These are phyloP conservation scores for Vicia villosa DNA, from an alignment of 306 rosid species.

Conservation along the genomic window DNA sequence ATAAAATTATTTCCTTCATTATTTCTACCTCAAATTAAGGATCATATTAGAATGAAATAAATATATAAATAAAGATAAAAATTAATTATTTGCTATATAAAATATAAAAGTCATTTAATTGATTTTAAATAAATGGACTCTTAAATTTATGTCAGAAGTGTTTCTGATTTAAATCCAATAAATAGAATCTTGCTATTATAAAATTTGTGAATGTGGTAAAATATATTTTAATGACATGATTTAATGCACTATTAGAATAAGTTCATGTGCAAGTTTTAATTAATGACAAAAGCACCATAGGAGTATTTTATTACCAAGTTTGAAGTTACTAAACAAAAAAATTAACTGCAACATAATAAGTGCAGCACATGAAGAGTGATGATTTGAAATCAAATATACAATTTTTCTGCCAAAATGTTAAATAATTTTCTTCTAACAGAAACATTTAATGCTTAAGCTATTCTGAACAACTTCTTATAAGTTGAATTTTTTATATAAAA, in stretches of 20 bases:
- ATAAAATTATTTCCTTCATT: not conserved
- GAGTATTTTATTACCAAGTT: not conserved
- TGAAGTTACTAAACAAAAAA: slow-evolving; percentile 15
- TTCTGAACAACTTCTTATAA: too few species aligned
- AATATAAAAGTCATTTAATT: not conserved
- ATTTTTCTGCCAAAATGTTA: not conserved
- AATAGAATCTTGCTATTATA: not conserved
- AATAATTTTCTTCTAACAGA: not conserved
- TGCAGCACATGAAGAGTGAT: slow-evolving; percentile 1
- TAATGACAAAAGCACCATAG: too few species aligned
- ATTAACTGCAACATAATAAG: not conserved
- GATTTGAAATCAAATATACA: not conserved
- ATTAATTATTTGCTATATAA: too few species aligned
- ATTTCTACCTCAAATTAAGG: slow-evolving; percentile 9
- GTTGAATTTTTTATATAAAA: too few species aligned
- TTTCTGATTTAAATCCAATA: not conserved
- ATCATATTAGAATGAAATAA: not conserved
- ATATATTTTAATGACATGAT: not conserved
- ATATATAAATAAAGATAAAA: too few species aligned
- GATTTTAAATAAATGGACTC: not conserved
- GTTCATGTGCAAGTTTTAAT: slow-evolving; percentile 6
- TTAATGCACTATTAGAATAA: not conserved
- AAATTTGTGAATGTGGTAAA: not conserved
- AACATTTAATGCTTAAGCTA: too few species aligned
- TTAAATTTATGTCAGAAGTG: not conserved